Conservation (phyloP, 768 basidiomycete genomes). For the Phaeolepiota aurea region DNA sequence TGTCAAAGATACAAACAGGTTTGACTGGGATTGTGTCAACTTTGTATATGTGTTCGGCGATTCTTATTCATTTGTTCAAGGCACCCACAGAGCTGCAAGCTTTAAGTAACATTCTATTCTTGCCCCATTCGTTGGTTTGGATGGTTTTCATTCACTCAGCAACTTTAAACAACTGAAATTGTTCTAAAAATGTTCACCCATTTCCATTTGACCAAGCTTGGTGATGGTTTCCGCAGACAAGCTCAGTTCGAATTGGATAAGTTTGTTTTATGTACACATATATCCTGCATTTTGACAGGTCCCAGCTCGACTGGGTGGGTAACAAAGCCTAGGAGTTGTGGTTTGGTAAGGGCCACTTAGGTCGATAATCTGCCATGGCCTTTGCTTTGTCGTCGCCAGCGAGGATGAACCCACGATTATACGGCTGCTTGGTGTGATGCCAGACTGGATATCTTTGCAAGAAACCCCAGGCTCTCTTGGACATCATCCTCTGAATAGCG, state of each 20-base stretch:
- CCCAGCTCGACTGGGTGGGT: constrained; percentile 42
- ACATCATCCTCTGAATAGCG: too few relatives aligned
- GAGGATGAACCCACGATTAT: too few relatives aligned
- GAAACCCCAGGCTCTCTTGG: too few relatives aligned
- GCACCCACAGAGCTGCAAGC: constrained; percentile 36
- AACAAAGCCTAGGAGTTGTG: neutral
- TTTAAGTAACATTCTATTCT: constrained; percentile 28
- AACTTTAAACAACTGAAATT: constrained; percentile 35
- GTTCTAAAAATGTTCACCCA: constrained; percentile 32
- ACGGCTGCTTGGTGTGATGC: too few relatives aligned
- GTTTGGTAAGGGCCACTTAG: neutral
- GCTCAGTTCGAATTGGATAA: constrained; percentile 46
- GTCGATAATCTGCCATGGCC: too few relatives aligned
- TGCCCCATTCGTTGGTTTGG: neutral
- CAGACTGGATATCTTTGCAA: too few relatives aligned
- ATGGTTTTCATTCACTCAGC: constrained; percentile 30
- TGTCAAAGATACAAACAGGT: constrained; percentile 5
- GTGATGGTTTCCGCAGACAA: constrained; percentile 26
- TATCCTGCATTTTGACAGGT: neutral
- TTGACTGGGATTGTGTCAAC: constrained; percentile 34
- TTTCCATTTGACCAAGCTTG: neutral
- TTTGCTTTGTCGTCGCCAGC: too few relatives aligned
- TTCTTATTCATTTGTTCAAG: constrained; percentile 48
- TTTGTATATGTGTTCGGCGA: constrained; percentile 49
- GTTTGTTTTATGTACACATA: neutral